Evolutionary conservation across 257 asterid species (phyloP).

Genomic region (Echites panduratus): DNA sequence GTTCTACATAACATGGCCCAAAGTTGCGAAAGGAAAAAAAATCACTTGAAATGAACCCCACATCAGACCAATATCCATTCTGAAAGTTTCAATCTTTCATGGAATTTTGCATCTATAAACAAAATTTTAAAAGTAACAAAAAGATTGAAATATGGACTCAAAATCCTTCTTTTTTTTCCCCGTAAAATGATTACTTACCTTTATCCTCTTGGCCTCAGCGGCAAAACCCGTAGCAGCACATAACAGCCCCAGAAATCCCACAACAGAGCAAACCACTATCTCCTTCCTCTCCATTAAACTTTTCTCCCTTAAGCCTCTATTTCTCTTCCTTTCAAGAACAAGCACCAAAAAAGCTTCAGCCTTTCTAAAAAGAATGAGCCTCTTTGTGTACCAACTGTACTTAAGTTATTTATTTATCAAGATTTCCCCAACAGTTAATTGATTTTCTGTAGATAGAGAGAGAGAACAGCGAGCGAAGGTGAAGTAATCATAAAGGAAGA

Average conservation of each 20-base stretch:
- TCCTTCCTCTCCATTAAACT: slow-evolving; percentile 51
- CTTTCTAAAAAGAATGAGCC: not conserved
- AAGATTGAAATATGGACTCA: not conserved
- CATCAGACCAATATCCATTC: not conserved
- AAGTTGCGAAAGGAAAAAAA: not conserved
- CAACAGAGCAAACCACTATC: slow-evolving; percentile 42
- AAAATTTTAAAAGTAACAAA: not conserved
- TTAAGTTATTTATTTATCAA: not conserved
- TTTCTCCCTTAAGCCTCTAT: not conserved
- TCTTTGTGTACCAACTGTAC: not conserved
- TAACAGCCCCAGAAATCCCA: slow-evolving; percentile 56
- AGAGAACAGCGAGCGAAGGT: not conserved
- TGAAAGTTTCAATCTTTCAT: not conserved
- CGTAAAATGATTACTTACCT: slow-evolving; percentile 31
- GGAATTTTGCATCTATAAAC: not conserved
- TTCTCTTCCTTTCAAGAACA: not conserved
- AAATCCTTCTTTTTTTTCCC: not conserved
- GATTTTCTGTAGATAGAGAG: not conserved
- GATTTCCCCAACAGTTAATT: slow-evolving; percentile 5
- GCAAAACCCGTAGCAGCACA: slow-evolving; percentile 76
- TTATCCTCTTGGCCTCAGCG: slow-evolving; percentile 68
- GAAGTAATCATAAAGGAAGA: not conserved
- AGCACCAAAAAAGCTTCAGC: not conserved
- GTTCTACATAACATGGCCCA: not conserved
- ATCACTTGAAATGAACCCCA: not conserved